These are phyloP conservation scores for Orbilia blumenaviensis DNA, from an alignment of 2,329 filamentous ascomycete species.

Conservation along the genomic window DNA sequence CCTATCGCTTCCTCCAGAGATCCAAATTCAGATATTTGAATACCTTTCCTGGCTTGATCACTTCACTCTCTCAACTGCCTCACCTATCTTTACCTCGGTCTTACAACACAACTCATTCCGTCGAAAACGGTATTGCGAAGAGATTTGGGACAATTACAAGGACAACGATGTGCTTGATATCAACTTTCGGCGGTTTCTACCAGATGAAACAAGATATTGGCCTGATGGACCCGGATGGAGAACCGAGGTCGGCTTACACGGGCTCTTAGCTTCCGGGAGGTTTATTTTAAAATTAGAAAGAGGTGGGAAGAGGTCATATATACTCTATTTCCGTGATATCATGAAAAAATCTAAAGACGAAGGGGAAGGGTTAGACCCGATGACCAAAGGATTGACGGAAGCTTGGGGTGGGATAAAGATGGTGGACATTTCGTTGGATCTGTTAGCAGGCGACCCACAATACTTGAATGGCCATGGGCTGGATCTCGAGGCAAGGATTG, in stretches of 20 bases:
- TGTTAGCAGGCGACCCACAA: neutral
- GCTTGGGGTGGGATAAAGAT: neutral
- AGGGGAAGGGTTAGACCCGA: neutral
- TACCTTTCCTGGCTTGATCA: slow-evolving; percentile 18
- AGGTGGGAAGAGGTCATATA: neutral
- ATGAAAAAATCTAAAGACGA: neutral
- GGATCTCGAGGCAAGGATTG: neutral
- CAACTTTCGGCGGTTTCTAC: neutral
- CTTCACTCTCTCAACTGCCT: neutral
- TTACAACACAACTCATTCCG: slow-evolving; percentile 3
- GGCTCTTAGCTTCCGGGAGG: neutral
- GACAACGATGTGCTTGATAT: neutral
- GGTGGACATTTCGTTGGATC: neutral
- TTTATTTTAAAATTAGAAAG: neutral
- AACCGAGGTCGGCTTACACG: neutral
- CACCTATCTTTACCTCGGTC: neutral
- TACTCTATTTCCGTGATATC: neutral
- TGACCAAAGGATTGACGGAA: neutral
- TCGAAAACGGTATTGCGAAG: neutral
- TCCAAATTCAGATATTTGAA: slow-evolving; percentile 6
- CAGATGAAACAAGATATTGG: neutral
- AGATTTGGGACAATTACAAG: neutral
- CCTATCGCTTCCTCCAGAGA: slow-evolving; percentile 7
- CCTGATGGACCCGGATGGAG: neutral
- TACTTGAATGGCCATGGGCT: neutral